Evolutionary conservation across 2,329 filamentous ascomycete species (phyloP), one percentile per base, ranked within the genome.

Genomic region (Didymella segeticola): DNA sequence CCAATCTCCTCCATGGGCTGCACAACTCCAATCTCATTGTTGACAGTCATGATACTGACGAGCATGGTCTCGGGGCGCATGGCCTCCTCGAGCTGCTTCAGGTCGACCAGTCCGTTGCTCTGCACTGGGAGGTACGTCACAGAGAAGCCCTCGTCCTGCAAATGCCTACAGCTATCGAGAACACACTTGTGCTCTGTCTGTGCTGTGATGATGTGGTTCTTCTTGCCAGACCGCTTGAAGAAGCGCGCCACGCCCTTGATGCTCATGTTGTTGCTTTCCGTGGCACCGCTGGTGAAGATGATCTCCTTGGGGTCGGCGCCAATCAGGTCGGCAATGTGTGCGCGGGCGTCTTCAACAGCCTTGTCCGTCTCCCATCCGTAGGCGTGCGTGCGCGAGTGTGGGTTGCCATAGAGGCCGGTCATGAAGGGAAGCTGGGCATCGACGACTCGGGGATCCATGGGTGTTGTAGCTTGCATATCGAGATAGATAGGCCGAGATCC

Each of bases 141-240:
- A 54, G 97, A 91, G 67, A 93, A 97, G 20, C 95, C 95, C 69
- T 99, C 95, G 67, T 97, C 93, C 78, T 98, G 93, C 62, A 99
- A 81, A 85, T 98, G 93, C 61, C 95, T 85, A 77, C 93, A 98
- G 79, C 93, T 97, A 78, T 99, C 95, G 46, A 99, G 83, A 14
- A 99, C 95, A 77, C 95, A 99, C 80, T 99, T 99, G 83, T 99
- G 95, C 78, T 99, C 95, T 0, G 95, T 99, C 79, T 98, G 95
- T 31, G 87, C 91, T 20, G 95, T 99, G 75, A 99, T 92, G 70
- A 99, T 93, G 77, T 99, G 95, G 79, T 90, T 96, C 86, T 98
- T 98, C 86, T 97, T 97, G 67, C 92, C 93, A 2, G 86, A 87
- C 53, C 91, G 86, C 62, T 91, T 92, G 74, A 97, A 97, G 79